Percentiles rank a stretch among this genome's conserved stretches.
Evolutionary conservation across 768 basidiomycete species (phyloP).

Genomic region (Tubosaeta brunneosetosa): DNA sequence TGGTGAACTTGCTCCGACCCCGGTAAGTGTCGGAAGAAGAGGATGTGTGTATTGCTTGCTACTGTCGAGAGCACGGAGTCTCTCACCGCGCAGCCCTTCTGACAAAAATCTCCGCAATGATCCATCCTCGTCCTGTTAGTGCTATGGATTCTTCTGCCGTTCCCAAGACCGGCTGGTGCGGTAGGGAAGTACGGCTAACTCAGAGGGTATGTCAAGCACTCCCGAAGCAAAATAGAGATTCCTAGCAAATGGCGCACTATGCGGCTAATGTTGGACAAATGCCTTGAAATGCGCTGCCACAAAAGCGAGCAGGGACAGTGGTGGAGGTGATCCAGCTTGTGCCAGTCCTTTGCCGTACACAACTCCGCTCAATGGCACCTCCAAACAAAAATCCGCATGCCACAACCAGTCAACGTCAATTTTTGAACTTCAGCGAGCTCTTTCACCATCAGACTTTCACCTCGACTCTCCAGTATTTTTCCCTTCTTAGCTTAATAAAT

Average conservation of each 20-base stretch:
- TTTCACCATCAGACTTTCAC: not conserved
- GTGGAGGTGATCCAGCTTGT: not conserved
- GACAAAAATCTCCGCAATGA: constrained; percentile 9
- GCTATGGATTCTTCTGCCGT: constrained; percentile 1
- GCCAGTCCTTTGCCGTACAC: not conserved
- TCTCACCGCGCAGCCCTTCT: constrained; percentile 24
- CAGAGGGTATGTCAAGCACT: constrained; percentile 7
- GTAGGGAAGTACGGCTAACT: not conserved
- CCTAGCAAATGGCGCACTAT: not conserved
- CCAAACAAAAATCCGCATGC: not conserved
- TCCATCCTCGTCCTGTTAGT: not conserved
- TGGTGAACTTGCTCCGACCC: constrained; percentile 14
- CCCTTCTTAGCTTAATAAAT: not conserved
- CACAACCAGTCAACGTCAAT: not conserved
- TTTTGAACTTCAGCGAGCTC: not conserved
- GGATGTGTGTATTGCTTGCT: constrained; percentile 19
- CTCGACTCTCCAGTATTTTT: not conserved
- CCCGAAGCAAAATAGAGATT: not conserved
- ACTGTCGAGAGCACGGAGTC: constrained; percentile 19
- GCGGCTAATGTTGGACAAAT: not conserved
- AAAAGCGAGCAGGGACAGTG: not conserved
- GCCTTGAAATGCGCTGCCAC: not conserved
- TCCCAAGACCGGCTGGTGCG: not conserved
- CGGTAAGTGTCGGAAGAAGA: constrained; percentile 22
- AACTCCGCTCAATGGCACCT: not conserved